phyloP scores from a whole-genome alignment of 176 grass and related monocot species.

The Tillandsia fasciculata region DNA sequence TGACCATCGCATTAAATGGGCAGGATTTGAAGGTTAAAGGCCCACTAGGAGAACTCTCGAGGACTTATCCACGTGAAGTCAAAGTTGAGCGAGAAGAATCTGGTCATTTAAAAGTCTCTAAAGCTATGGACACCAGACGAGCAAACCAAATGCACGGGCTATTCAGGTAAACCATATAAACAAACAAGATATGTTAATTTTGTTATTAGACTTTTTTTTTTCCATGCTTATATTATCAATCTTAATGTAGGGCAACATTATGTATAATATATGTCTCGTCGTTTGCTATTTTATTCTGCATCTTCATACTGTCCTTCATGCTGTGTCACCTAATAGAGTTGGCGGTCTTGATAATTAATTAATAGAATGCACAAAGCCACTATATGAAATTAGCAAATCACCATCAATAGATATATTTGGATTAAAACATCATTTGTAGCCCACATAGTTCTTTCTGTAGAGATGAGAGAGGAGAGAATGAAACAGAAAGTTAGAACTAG shows the following conservation, averaged over 20 bases:
- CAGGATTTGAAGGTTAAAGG: slow-evolving; percentile 85
- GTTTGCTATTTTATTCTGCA: not conserved
- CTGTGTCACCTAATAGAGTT: too few species aligned
- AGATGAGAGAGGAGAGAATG: not conserved
- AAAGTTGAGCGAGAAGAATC: slow-evolving; percentile 71
- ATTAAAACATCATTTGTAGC: not conserved
- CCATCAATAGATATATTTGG: not conserved
- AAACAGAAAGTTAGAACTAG: not conserved
- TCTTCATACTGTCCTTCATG: not conserved
- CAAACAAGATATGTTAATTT: not conserved
- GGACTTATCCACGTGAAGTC: slow-evolving; percentile 64
- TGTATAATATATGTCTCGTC: not conserved
- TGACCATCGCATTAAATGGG: slow-evolving; percentile 62
- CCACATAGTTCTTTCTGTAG: not conserved
- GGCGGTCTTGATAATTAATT: too few species aligned
- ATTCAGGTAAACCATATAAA: slow-evolving; percentile 57
- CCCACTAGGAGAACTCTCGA: slow-evolving; percentile 70
- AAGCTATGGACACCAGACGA: slow-evolving; percentile 62
- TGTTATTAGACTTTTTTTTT: not conserved
- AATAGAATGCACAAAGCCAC: too few species aligned
- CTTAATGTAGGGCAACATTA: not conserved
- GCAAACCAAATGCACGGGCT: slow-evolving; percentile 96
- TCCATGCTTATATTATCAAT: slow-evolving; percentile 2
- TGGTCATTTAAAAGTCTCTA: slow-evolving; percentile 51
- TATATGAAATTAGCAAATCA: too few species aligned